phyloP scores from a whole-genome alignment of 1,284 basidiomycete genomes.

The Microbotryum lychnidis-dioicae region DNA sequence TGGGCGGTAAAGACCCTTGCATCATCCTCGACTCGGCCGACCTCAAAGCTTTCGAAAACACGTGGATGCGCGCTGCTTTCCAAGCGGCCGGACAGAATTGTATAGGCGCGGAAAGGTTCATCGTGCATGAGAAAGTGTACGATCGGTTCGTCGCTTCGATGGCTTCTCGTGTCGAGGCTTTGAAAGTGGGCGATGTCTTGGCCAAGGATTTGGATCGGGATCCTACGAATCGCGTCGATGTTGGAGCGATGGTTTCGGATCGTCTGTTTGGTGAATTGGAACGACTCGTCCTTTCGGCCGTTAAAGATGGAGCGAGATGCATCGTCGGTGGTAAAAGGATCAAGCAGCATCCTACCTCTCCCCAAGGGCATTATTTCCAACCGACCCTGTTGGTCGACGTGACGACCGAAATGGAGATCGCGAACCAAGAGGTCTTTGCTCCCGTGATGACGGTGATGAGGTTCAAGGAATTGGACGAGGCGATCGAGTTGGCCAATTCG shows the following conservation, averaged over 20 bases:
- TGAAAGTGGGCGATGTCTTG: constrained; percentile 52
- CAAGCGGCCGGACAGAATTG: constrained; percentile 94
- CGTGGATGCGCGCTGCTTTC: constrained; percentile 74
- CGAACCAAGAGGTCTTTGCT: constrained; percentile 75
- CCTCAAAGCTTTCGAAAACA: constrained; percentile 45
- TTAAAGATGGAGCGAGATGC: constrained; percentile 61
- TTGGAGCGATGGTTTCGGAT: constrained; percentile 69
- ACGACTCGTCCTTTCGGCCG: constrained; percentile 60
- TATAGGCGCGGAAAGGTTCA: constrained; percentile 86
- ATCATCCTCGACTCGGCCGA: constrained; percentile 47
- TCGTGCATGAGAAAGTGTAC: constrained; percentile 70
- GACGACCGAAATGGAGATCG: constrained; percentile 62
- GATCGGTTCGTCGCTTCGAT: constrained; percentile 62
- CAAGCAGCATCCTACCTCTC: constrained; percentile 42
- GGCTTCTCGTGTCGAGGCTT: constrained; percentile 53
- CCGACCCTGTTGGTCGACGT: constrained; percentile 83
- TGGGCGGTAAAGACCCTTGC: constrained; percentile 44
- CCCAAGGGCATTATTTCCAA: constrained; percentile 65
- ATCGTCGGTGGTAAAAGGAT: constrained; percentile 62
- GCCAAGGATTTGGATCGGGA: constrained; percentile 8
- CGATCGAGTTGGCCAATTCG: constrained; percentile 73
- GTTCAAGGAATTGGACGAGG: constrained; percentile 71
- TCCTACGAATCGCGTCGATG: constrained; percentile 51
- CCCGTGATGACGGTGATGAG: constrained; percentile 76
- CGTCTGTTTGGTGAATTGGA: constrained; percentile 62